Evolutionary conservation across 164 flowering plant species (phyloP), one percentile per base, ranked within the genome.

Genomic region (Piper longum): DNA sequence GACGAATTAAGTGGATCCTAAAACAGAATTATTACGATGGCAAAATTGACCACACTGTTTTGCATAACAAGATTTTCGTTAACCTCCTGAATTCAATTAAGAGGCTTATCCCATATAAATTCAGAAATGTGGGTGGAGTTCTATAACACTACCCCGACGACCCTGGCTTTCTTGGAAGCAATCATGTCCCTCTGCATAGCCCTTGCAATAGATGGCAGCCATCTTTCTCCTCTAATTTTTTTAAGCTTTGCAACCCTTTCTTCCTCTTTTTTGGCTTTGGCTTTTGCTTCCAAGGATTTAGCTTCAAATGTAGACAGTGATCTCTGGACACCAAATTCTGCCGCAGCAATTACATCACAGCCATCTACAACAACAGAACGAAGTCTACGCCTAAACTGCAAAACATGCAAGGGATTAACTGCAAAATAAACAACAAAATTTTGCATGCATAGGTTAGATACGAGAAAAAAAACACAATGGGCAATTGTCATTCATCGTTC

Each of bases 141-240:
- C 40, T 36, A 63, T 13, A 54, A 45, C 41, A 62, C 55, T 54
- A 18, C 43, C 16, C 65, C 57, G 16, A 51, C 62, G 48, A 26
- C 43, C 56, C 52, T 52, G 56, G 41, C 60, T 26, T 17, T 61
- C 56, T 7, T 39, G 51, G 12, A 17, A 40, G 66, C 7, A 61
- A 48, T 26, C 36, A 18, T 56, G 0, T 14, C 66, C 61, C 62
- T 40, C 72, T 76, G 73, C 93, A 77, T 84, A 61, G 85, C 81
- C 70, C 68, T 80, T 43, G 89, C 87, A 64, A 89, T 72, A 14
- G 93, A 82, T 64, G 96, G 99, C 14, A 91, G 77, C 99, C 99
- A 95, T 75, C 77, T 85, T 77, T 95, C 97, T n/a, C 97, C 99
- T 61, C 96, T 78, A 57, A 81, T 67, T 68, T 64, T 87, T 76